Percentiles rank a stretch among this genome's conserved stretches.
phyloP scores from a whole-genome alignment of 306 rosid species.

The Oemleria cerasiformis region DNA sequence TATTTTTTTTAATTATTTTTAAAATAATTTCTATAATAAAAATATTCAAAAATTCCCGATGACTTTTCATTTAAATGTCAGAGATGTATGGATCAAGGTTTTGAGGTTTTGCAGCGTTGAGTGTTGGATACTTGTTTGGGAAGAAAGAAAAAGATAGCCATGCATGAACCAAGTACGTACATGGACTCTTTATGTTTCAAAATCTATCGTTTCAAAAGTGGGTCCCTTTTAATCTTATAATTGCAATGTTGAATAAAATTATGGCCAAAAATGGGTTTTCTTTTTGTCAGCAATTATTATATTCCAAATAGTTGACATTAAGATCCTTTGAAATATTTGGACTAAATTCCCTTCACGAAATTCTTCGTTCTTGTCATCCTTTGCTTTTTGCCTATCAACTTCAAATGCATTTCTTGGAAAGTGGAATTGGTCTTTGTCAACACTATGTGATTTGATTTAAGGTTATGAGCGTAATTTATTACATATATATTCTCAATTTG shows the following conservation, averaged over 20 bases:
- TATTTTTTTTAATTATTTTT: no score
- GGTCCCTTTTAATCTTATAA: conserved; percentile 22
- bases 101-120: conserved; percentile 1
- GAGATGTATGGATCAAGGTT: conserved; percentile 16
- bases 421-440: conserved; percentile 25
- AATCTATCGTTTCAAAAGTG: conserved; percentile 19
- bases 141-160: conserved; percentile 29
- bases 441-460: background rate
- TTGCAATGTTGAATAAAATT: background rate
- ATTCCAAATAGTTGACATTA: conserved; percentile 23
- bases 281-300: conserved; percentile 6
- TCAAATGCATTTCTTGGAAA: conserved; percentile 15
- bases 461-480: no score
- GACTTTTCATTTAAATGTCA: background rate
- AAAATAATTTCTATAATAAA: no score
- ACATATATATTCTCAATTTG: background rate
- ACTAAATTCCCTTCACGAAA: conserved; percentile 28
- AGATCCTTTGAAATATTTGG: conserved; percentile 15
- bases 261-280: background rate
- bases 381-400: conserved; percentile 25
- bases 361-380: conserved; percentile 25
- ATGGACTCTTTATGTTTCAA: conserved; percentile 27
- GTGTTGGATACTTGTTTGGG: background rate
- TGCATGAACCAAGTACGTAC: conserved; percentile 84
- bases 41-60: no score